A percentile compares a stretch with the other conserved stretches of the same genome.
These are phyloP conservation scores for Globisporangium nodosum DNA, from an alignment of 352 stramenopile species.

Conservation along the genomic window DNA sequence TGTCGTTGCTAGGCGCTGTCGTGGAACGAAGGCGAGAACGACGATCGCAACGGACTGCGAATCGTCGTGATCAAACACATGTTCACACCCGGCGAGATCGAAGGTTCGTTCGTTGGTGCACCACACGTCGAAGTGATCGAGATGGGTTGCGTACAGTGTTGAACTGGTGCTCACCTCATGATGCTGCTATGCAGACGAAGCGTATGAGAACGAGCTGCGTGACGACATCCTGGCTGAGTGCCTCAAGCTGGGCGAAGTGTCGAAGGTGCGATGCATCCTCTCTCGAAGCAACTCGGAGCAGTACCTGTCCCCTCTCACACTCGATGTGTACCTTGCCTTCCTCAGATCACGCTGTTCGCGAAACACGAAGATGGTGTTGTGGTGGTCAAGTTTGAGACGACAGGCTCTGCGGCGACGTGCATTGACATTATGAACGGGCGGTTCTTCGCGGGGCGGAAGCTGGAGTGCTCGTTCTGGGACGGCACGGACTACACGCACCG, in stretches of 20 bases:
- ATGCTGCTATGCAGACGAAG: conserved; percentile 32
- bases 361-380: conserved; percentile 91
- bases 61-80: conserved; percentile 97
- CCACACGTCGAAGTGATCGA: background rate
- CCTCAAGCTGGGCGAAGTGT: conserved; percentile 81
- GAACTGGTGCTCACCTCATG: background rate
- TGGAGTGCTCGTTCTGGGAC: conserved; percentile 93
- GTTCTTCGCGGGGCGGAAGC: conserved; percentile 82
- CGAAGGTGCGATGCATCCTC: conserved; percentile 34
- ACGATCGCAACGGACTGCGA: conserved; percentile 85
- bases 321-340: conserved; percentile 17
- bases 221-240: conserved; percentile 81
- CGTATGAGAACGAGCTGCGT: conserved; percentile 68
- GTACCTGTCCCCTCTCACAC: background rate
- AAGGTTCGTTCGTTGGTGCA: conserved; percentile 23
- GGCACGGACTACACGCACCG: conserved; percentile 92
- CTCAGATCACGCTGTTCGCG: conserved; percentile 94
- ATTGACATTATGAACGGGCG: conserved; percentile 87
- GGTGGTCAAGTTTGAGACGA: conserved; percentile 92
- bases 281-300: background rate
- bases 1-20: conserved; percentile 79
- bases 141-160: background rate
- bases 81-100: conserved; percentile 88
- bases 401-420: conserved; percentile 79
- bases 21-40: conserved; percentile 94